These are phyloP conservation scores for Podila verticillata DNA, from an alignment of 192 early-diverging fungal genomes.

Conservation along the genomic window DNA sequence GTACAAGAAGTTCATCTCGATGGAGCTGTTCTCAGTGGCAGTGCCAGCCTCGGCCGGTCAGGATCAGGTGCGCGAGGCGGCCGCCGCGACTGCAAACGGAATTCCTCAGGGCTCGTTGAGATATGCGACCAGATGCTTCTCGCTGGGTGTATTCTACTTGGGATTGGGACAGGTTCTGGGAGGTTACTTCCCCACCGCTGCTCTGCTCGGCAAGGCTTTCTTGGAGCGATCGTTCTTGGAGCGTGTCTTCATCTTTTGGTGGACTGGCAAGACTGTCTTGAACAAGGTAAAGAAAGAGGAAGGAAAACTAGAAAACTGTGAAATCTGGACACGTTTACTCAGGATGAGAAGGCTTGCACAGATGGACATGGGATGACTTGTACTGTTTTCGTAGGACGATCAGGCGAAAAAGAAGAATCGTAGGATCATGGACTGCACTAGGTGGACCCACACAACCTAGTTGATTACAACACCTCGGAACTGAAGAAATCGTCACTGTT, in stretches of 20 bases:
- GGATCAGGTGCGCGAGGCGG: constrained; percentile 43
- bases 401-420: no score
- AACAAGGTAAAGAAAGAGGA: constrained; percentile 50
- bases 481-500: no score
- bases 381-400: no score
- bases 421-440: neutral
- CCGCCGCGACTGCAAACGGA: constrained; percentile 29
- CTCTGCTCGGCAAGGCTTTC: constrained; percentile 57
- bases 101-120: constrained; percentile 50
- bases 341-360: no score
- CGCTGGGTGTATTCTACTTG: constrained; percentile 54
- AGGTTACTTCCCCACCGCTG: constrained; percentile 54
- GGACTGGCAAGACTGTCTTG: constrained; percentile 60
- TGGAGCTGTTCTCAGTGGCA: constrained; percentile 53
- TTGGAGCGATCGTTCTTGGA: constrained; percentile 32
- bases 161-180: constrained; percentile 56
- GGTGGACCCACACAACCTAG: no score
- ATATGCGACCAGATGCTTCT: constrained; percentile 51
- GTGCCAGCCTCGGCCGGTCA: constrained; percentile 28
- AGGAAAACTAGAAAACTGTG: neutral
- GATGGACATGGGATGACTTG: no score
- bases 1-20: constrained; percentile 58
- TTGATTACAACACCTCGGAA: no score
- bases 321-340: no score
- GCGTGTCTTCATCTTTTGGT: constrained; percentile 55